phyloP scores from a whole-genome alignment of 306 rosid species.

The Astragalus membranaceus region DNA sequence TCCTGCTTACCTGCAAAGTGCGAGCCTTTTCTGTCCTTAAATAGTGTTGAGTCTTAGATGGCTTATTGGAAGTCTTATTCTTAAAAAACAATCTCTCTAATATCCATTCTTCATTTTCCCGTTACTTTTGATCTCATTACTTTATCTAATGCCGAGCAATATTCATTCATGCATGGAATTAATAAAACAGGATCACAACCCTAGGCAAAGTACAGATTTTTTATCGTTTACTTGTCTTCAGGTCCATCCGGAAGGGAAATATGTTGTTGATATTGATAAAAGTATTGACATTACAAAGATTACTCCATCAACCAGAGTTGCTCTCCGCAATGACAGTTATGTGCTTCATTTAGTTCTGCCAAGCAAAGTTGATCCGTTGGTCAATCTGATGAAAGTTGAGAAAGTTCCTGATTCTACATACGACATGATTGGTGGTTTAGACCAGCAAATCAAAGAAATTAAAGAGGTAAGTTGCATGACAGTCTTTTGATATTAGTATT shows the following conservation, averaged over 20 bases:
- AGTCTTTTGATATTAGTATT: conserved; percentile 6
- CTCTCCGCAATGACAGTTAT: conserved; percentile 96
- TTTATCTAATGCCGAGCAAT: not conserved
- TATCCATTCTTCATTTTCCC: not conserved
- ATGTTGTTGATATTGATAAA: conserved; percentile 95
- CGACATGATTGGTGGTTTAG: conserved; percentile 99
- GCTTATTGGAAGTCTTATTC: not conserved
- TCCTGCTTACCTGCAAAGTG: not conserved
- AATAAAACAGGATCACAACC: not conserved
- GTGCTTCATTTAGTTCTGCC: conserved; percentile 95
- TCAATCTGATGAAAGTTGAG: conserved; percentile 97
- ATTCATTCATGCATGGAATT: not conserved
- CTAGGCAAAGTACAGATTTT: not conserved
- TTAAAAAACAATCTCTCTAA: not conserved
- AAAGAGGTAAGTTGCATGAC: conserved; percentile 57
- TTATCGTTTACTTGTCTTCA: conserved; percentile 16
- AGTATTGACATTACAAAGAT: conserved; percentile 91
- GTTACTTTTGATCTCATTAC: not conserved
- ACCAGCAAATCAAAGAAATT: conserved; percentile 97
- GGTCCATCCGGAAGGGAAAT: conserved; percentile 99
- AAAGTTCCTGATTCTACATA: conserved; percentile 99
- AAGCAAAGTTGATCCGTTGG: conserved; percentile 98
- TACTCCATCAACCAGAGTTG: conserved; percentile 96
- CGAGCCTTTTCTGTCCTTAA: not conserved
- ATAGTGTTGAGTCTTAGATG: not conserved